Evolutionary conservation across 441 rosid genomes (phyloP), one percentile per base, ranked within the genome.

Genomic region (Adansonia gregorii): DNA sequence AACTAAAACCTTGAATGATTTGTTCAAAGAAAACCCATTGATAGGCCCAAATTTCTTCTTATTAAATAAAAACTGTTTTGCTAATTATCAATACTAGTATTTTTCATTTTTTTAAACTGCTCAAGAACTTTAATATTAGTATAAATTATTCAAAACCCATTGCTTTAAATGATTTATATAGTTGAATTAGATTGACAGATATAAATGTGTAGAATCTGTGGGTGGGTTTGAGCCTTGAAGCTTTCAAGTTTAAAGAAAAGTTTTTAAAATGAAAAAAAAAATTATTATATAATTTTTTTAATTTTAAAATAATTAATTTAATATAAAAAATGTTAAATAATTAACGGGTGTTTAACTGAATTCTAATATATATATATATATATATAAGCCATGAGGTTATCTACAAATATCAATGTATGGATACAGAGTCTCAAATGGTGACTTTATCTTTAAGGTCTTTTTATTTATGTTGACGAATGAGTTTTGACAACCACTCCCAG

Each of bases 181-280:
- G 11, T 61, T 22, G 35, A 14, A 52, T 14, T 15, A 4, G 19
- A 14, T 17, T 52, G 19, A 7, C 8, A 11, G 43, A 27, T 27
- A 60, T 24, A 60, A 24, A 61, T 9, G 39, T 61, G n/a, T 24
- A 60, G 91, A 27, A 95, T 94, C 82, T 89, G 0, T 92, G 96
- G 93, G 70, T 78, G 75, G 82, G 12, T 39, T 49, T 78, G 77
- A 78, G 43, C 6, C 43, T 39, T 39, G 43, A 39, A 5, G 6
- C 43, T 39, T 39, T 4, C 35, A 5, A 82, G 75, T 75, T 83
- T 80, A 80, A 82, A 82, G 79, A 27, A 27, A 27, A 27, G 35
- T 27, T 27, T 27, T 27, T 27, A 27, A 27, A 27, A 27, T 27
- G 3, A 27, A 27, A 27, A 27, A 27, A 27, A 0, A 27, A 27